Base-by-base conservation (phyloP, 768 basidiomycete genomes). In the Amanita rimosa region DNA sequence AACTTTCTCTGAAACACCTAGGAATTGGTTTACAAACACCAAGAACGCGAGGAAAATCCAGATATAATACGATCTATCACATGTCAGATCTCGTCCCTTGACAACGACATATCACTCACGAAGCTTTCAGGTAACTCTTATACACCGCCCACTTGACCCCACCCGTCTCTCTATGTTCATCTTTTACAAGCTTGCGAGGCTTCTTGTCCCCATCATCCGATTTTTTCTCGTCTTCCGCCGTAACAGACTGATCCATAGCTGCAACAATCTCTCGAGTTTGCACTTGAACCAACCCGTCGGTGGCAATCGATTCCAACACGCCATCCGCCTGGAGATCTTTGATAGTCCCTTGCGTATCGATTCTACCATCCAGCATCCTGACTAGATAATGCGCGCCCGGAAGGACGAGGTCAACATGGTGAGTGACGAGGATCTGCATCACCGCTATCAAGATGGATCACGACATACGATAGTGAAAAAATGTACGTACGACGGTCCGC, bases 321-420 rank as follows among this genome's bases (percentile, higher is more conserved):
- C 85, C 85, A 37, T 67, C 71, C 0, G 71, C 69, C 0, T 75
- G 76, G 4, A 89, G 69, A 4, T 85, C 83, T 38, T 73, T 70
- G 19, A 83, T 62, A 0, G 74, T 77, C 3, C 87, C 87, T 57
- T 85, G 76, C 0, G 73, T 72, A 54, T 87, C 85, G 39, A 88
- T 78, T 14, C 85, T 74, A 2, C 86, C 87, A 54, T 88, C 86
- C 0, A 85, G 67, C 73, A 89, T 81, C 27, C 84, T 75, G 6
- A 88, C 72, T 1, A 89, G 62, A 55, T 86, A 86, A 53, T 80
- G 56, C 0, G 83, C 75, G 2, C 76, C 79, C 0, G 85, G 80
- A 2, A 88, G 71, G n/a, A 89, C 79, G 1, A 91, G 73, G 48
- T 89, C 86, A 26, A 89, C 79, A 57, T 89, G 87, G 52, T 90